Percentiles rank a stretch among this genome's conserved stretches.
Conservation (phyloP, 495 filamentous ascomycete genomes). For the Tetracladium setigerum region DNA sequence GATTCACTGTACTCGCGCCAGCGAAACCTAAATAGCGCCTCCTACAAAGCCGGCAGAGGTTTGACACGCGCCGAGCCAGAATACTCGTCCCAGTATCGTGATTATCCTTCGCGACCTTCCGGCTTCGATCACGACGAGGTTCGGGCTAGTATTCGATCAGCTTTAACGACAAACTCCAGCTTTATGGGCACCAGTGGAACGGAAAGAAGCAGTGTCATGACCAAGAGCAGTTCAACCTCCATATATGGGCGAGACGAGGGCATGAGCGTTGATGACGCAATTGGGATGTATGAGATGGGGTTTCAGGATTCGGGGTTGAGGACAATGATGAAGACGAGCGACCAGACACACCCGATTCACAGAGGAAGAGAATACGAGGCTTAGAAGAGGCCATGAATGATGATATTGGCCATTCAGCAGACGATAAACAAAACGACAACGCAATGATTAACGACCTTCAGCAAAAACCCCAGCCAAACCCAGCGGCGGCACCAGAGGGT, state of each 20-base stretch:
- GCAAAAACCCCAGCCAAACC: too few species aligned
- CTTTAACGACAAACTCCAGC: constrained; percentile 60
- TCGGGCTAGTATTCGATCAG: constrained; percentile 66
- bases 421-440: neutral
- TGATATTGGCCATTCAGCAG: constrained; percentile 20
- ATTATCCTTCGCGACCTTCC: constrained; percentile 33
- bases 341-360: constrained; percentile 20
- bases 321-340: constrained; percentile 12
- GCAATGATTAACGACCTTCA: too few species aligned
- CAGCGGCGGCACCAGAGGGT: constrained; percentile 18
- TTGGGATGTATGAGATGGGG: constrained; percentile 86
- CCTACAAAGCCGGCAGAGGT: constrained; percentile 9
- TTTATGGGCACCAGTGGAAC: constrained; percentile 61
- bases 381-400: constrained; percentile 39
- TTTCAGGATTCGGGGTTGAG: constrained; percentile 48
- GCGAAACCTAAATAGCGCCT: constrained; percentile 15
- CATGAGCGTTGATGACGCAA: constrained; percentile 85
- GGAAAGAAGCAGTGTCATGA: constrained; percentile 73
- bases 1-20: constrained; percentile 21
- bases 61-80: constrained; percentile 16
- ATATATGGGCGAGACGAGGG: constrained; percentile 56
- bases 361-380: constrained; percentile 25
- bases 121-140: constrained; percentile 43
- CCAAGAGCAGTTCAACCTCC: constrained; percentile 73
- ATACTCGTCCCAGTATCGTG: constrained; percentile 24